These are phyloP conservation scores for Spizellomyces punctatus DNA, from an alignment of 192 early-diverging fungal species.

Conservation along the genomic window DNA sequence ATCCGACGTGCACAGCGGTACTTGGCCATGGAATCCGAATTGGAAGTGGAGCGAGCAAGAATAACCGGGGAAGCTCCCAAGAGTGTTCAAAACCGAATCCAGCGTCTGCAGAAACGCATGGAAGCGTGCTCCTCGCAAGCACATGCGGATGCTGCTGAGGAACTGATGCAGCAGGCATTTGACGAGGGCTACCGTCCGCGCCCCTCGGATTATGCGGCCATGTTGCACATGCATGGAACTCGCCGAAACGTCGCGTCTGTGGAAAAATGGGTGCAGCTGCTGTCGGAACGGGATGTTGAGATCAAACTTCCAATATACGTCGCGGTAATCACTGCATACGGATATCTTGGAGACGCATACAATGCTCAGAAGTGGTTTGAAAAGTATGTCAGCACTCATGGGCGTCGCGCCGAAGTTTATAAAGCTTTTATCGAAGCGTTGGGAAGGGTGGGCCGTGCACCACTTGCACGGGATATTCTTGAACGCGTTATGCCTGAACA, in stretches of 20 bases:
- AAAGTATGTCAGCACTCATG: not conserved
- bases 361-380: slow-evolving; percentile 22
- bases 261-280: not conserved
- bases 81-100: not conserved
- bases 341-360: not conserved
- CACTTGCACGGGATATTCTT: not conserved
- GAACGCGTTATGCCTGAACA: slow-evolving; percentile 8
- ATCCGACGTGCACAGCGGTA: not conserved
- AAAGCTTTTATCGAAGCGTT: slow-evolving; percentile 3
- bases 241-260: not conserved
- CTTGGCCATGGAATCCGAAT: not conserved
- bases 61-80: not conserved
- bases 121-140: not conserved
- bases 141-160: not conserved
- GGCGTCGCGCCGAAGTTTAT: not conserved
- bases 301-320: not conserved
- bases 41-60: not conserved
- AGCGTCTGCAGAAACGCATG: not conserved
- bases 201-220: not conserved
- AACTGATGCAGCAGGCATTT: not conserved
- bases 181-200: not conserved
- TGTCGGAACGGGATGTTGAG: not conserved
- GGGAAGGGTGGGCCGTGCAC: not conserved
- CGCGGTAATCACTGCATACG: slow-evolving; percentile 2
- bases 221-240: too few relatives aligned